Conservation (phyloP, 768 basidiomycete species). For the Cyclocybe aegerita region DNA sequence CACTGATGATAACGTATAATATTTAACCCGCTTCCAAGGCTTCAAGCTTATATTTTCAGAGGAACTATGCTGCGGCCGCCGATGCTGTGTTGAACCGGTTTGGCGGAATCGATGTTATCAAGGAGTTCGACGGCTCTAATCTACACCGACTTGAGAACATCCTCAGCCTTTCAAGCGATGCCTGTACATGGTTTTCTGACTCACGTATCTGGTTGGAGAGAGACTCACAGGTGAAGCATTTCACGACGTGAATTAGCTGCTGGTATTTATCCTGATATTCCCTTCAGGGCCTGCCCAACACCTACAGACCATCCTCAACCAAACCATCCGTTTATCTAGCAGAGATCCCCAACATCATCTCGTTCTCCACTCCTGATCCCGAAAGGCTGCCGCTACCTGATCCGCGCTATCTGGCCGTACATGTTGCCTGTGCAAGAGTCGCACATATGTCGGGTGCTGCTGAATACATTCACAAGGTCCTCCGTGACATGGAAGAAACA, state of each 20-base stretch:
- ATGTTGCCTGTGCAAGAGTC: slow-evolving; percentile 30
- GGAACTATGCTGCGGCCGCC: slow-evolving; percentile 11
- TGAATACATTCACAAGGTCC: slow-evolving; percentile 22
- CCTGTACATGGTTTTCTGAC: slow-evolving; percentile 11
- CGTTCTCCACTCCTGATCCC: slow-evolving; percentile 17
- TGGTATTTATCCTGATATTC: not conserved
- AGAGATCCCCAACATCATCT: slow-evolving; percentile 7
- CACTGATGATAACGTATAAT: not conserved
- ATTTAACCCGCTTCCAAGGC: not conserved
- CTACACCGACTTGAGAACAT: slow-evolving; percentile 26
- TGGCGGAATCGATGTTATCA: slow-evolving; percentile 3
- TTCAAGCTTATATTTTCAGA: slow-evolving; percentile 4
- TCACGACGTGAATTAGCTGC: too few relatives aligned
- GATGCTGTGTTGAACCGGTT: slow-evolving; percentile 18
- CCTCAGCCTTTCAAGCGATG: slow-evolving; percentile 11
- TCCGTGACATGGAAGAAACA: slow-evolving; percentile 19
- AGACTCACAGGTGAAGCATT: not conserved
- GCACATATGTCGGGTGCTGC: slow-evolving; percentile 32
- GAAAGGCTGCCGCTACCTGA: slow-evolving; percentile 22
- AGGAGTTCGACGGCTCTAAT: slow-evolving; percentile 22
- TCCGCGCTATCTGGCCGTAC: slow-evolving; percentile 26
- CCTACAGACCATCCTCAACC: slow-evolving; percentile 5
- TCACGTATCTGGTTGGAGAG: slow-evolving; percentile 20
- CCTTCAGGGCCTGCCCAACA: slow-evolving; percentile 6
- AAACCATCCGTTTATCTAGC: not conserved